These are phyloP conservation scores for Polysphondylium violaceum DNA, from an alignment of 78 protist genomes.

Conservation along the genomic window DNA sequence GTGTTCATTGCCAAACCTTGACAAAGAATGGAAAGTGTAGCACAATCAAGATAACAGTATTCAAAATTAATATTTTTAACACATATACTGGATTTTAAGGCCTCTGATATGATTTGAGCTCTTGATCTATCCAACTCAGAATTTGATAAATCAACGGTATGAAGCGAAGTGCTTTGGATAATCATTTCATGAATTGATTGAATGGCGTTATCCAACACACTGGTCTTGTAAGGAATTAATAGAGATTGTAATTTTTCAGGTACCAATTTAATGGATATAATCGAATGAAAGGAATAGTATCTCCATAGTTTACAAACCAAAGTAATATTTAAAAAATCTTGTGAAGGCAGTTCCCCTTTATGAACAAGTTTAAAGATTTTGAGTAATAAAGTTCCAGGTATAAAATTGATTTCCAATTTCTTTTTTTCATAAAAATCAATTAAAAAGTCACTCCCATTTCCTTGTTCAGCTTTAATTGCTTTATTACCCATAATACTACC, in stretches of 20 bases:
- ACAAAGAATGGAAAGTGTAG: not conserved
- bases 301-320: conserved; percentile 57
- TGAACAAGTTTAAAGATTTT: conserved; percentile 13
- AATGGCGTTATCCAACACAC: conserved; percentile 23
- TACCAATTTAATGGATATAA: conserved; percentile 21
- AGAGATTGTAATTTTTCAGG: conserved; percentile 28
- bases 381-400: conserved; percentile 22
- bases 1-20: not conserved
- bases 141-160: conserved; percentile 30
- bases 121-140: conserved; percentile 27
- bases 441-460: not conserved
- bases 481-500: conserved; percentile 53
- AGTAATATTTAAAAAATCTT: conserved; percentile 15
- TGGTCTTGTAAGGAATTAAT: conserved; percentile 42
- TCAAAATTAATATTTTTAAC: not conserved
- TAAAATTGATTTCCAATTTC: conserved; percentile 5
- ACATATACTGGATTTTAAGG: not conserved
- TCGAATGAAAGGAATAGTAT: conserved; percentile 12
- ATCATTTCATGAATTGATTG: conserved; percentile 23
- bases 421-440: not conserved
- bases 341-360: conserved; percentile 24
- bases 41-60: conserved; percentile 17
- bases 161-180: not conserved
- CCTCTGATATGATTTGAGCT: not conserved
- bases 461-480: not conserved